Conservation (phyloP, 1,284 basidiomycete genomes). For the Sutorius eximius region DNA sequence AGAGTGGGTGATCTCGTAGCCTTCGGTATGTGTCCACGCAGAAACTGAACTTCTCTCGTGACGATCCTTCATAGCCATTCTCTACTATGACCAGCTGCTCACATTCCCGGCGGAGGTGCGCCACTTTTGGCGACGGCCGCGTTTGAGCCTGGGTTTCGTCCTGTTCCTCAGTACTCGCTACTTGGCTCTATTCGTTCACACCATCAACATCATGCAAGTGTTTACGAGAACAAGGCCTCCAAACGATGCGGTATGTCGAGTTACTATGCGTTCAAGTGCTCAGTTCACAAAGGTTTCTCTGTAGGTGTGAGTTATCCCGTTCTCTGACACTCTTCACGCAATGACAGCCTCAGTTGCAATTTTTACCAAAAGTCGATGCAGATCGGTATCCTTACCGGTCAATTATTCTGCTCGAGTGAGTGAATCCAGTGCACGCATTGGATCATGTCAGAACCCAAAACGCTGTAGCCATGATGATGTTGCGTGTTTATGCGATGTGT, state of each 20-base stretch:
- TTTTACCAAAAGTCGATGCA: not conserved
- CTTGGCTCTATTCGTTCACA: conserved; percentile 28
- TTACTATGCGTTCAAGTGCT: not conserved
- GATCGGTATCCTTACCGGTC: conserved; percentile 2
- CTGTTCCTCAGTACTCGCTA: conserved; percentile 44
- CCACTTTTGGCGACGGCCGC: conserved; percentile 37
- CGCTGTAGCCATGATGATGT: conserved; percentile 27
- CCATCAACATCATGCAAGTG: not conserved
- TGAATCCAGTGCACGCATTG: not conserved
- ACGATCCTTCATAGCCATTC: conserved; percentile 28
- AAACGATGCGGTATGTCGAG: conserved; percentile 1
- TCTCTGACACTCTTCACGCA: not conserved
- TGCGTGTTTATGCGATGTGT: conserved; percentile 36
- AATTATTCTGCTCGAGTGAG: conserved; percentile 14
- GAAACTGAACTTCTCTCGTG: not conserved
- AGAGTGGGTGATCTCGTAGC: conserved; percentile 1
- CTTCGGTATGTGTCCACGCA: conserved; percentile 8
- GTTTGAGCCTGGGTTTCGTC: conserved; percentile 28
- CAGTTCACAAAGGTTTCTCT: not conserved
- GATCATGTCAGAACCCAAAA: conserved; percentile 17
- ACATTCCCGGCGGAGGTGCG: conserved; percentile 39
- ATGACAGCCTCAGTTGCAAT: conserved; percentile 5
- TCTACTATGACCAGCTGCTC: conserved; percentile 44
- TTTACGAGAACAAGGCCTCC: not conserved
- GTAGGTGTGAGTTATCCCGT: conserved; percentile 11